phyloP scores from a whole-genome alignment of 129 eudicot species.

The Flaveria linearis region DNA sequence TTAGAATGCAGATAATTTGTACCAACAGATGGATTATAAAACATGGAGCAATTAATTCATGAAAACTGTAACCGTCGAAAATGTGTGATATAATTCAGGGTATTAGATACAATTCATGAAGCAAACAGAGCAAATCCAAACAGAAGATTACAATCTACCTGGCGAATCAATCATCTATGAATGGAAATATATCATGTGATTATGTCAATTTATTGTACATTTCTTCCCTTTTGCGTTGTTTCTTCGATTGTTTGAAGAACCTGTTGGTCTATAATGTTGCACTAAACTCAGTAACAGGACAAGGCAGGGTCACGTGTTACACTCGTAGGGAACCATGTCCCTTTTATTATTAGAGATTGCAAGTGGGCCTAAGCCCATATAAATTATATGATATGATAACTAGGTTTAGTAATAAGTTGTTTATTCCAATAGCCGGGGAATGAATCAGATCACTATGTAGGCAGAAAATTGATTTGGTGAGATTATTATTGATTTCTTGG shows the following conservation, averaged over 20 bases:
- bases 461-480: not conserved
- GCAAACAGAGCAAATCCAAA: constrained; percentile 7
- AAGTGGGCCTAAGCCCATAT: too few relatives aligned
- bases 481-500: not conserved
- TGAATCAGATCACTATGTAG: not conserved
- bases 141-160: not conserved
- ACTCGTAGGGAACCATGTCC: too few relatives aligned
- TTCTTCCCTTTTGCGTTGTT: constrained; percentile 1
- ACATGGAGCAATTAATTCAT: not conserved
- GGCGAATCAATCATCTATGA: not conserved
- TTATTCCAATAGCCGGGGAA: not conserved
- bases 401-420: not conserved
- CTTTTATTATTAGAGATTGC: too few relatives aligned
- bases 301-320: too few relatives aligned
- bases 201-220: not conserved
- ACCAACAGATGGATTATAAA: constrained; percentile 18
- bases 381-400: too few relatives aligned
- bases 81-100: not conserved
- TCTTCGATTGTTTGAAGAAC: not conserved
- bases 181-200: constrained; percentile 2
- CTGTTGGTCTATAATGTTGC: not conserved
- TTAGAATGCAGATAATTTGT: constrained; percentile 25
- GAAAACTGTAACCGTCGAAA: not conserved
- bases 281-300: too few relatives aligned
- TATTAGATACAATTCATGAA: not conserved